Evolutionary conservation across 345 rosid genomes (phyloP), one percentile per base, ranked within the genome.

Genomic region (Litchi chinensis): DNA sequence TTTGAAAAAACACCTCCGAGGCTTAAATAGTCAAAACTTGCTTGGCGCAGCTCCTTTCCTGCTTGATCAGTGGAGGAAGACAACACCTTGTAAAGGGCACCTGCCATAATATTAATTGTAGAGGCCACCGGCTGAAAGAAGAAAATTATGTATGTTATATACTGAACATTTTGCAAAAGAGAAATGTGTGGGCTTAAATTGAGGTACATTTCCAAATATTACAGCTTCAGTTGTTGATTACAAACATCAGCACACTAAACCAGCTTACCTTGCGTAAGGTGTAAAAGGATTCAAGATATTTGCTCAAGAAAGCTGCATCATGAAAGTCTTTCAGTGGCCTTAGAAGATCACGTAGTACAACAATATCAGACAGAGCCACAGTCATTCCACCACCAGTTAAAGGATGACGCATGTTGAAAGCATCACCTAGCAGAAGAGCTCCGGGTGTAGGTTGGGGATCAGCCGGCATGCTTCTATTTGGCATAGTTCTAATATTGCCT

Each of bases 371-470:
- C 63, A 89, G 79, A 5, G 90, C 86, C 0, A 85, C 91, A 10
- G 91, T 89, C 91, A 89, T 89, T 79, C 90, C 91, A 0, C 90
- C 90, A 15, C 90, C 90, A 7, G 90, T 89, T 79, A 86, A 73
- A 44, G 90, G 91, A 77, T 89, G 91, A 0, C 90, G 87, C 90
- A 89, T 87, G 73, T 89, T 89, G 79, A 87, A 87, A 9, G 91
- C 88, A 57, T 87, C 90, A 1, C 90, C 91, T 76, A 87, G 22
- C 26, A 89, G 85, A 24, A 87, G 74, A 12, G 91, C 91, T 57
- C 91, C 90, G 0, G 89, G 87, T 10, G 86, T 87, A 22, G 77
- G 87, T 32, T 78, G 80, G 2, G 91, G 90, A 75, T 87, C 88
- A 37, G 91, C 90, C 2, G 91, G 88, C 90, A 87, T 89, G 82